Base-by-base conservation (phyloP, 495 filamentous ascomycete species). In the Daldinia caldariorum region DNA sequence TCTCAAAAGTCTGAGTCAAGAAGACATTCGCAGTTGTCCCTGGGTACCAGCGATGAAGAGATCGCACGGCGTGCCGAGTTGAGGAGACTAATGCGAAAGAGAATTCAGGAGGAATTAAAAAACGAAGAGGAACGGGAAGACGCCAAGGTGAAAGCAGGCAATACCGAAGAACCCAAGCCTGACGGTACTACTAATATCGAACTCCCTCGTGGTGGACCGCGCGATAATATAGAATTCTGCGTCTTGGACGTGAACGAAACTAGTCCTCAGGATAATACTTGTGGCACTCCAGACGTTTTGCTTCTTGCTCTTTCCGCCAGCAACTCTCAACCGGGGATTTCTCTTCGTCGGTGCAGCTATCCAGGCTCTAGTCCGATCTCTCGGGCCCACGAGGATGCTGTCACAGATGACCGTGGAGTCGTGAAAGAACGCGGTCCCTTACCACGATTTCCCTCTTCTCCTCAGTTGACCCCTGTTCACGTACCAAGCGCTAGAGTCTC, bases 71-170 rank as follows among this genome's bases (percentile, higher is more conserved):
- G 84, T 57, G 83, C 82, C 35, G 84, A 87, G 65, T 63, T 87
- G 55, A 83, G 79, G 68, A 77, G 84, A 49, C 70, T 85, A 13
- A 80, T 83, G 77, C 79, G 83, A 57, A 81, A 82, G 63, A 78
- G 84, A 61, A 86, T 87, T 22, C 81, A 83, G 58, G 83, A 85
- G 43, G 84, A 87, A 58, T 71, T 87, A 34, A 81, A 80, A 57
- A 82, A 63, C 37, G 81, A 81, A 37, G 73, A 79, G 59, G 70
- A 71, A 16, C 61, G 76, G 22, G 63, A 75, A n/a, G 58, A 65
- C 63, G 32, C 39, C 9, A 22, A 72, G 20, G 66, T 20, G 32
- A 65, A 65, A 47, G 12, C 35, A 7, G 68, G 43, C 1, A 62
- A 47, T 14, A 49, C 34, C 54, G 64, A 55, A 41, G 49, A 61